Evolutionary conservation across 1,284 basidiomycete genomes (phyloP).

Genomic region (Entoloma clypeatum): DNA sequence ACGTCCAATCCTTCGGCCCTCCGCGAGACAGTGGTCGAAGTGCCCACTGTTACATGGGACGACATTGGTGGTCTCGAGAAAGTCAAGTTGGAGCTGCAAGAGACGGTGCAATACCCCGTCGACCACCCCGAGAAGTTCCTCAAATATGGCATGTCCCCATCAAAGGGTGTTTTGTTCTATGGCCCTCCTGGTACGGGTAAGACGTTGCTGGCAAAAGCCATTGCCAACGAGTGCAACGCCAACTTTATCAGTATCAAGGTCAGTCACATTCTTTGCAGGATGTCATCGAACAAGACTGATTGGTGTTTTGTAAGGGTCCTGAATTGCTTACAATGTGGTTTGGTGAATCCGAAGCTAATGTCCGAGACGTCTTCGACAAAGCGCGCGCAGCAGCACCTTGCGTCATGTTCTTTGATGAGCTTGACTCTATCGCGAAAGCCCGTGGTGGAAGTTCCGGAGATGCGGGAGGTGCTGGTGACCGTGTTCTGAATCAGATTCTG

Average conservation of each 20-base stretch:
- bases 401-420: conserved; percentile 99
- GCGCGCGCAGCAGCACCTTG: conserved; percentile 98
- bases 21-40: conserved; percentile 95
- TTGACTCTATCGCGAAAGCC: conserved; percentile 97
- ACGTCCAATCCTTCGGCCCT: conserved; percentile 95
- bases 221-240: conserved; percentile 99
- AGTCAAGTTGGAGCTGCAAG: conserved; percentile 98
- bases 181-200: conserved; percentile 98
- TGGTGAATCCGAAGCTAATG: conserved; percentile 99
- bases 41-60: conserved; percentile 88
- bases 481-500: conserved; percentile 95
- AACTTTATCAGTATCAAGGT: conserved; percentile 97
- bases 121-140: conserved; percentile 99
- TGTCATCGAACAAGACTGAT: conserved; percentile 11
- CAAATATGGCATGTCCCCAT: conserved; percentile 99
- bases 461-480: conserved; percentile 93
- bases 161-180: conserved; percentile 98
- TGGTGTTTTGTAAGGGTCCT: conserved; percentile 65
- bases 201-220: conserved; percentile 93
- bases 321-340: conserved; percentile 99
- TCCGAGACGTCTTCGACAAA: conserved; percentile 99
- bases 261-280: conserved; percentile 13
- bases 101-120: conserved; percentile 99
- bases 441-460: conserved; percentile 87
- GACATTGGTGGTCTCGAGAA: conserved; percentile 99